Evolutionary conservation across 2,329 filamentous ascomycete species (phyloP).

Genomic region (Orbilia ellipsospora): DNA sequence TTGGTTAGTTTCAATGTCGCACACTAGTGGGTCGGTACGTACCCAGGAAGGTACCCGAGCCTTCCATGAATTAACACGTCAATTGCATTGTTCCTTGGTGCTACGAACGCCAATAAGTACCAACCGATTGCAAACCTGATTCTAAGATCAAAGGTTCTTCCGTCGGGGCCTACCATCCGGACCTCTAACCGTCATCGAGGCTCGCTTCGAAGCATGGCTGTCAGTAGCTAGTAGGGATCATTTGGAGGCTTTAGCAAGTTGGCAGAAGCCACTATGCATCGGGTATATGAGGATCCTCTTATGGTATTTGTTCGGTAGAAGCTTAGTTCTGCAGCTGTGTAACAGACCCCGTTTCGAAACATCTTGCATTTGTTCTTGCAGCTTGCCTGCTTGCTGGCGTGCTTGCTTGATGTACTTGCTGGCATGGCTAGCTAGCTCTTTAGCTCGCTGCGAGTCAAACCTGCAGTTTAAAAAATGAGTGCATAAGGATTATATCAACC

Average conservation of each 20-base stretch:
- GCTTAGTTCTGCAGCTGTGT: slow-evolving; percentile 9
- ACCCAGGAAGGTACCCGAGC: too few species aligned
- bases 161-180: too few species aligned
- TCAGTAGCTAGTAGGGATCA: slow-evolving; percentile 2
- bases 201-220: neutral
- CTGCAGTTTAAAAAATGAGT: slow-evolving; percentile 27
- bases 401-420: too few species aligned
- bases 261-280: slow-evolving; percentile 1
- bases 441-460: slow-evolving; percentile 16
- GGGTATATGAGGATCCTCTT: slow-evolving; percentile 29
- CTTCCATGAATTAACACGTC: too few species aligned
- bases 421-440: neutral
- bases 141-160: too few species aligned
- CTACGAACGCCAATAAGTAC: too few species aligned
- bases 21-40: too few species aligned
- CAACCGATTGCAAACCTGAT: too few species aligned
- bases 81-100: too few species aligned
- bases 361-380: neutral
- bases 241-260: neutral
- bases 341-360: neutral
- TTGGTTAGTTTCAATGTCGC: too few species aligned
- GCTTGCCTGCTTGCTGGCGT: too few species aligned
- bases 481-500: slow-evolving; percentile 25
- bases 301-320: slow-evolving; percentile 3
- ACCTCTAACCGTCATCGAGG: too few species aligned